Evolutionary conservation across 139 green algal species (phyloP).

Genomic region (Pedinophyceae sp.): DNA sequence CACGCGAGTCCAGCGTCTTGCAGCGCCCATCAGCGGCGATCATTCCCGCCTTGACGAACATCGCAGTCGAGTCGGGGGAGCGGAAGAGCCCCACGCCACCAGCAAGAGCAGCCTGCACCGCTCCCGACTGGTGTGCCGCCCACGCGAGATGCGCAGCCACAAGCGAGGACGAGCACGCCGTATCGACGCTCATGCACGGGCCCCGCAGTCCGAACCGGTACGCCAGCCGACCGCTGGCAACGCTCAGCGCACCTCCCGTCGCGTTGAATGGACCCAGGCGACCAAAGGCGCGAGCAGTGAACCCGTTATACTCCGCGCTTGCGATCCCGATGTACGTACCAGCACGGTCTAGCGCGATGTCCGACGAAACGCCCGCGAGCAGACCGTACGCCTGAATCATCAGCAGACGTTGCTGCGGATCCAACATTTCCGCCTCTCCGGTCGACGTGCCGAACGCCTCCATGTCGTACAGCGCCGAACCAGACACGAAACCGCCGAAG

Average conservation of each 20-base stretch:
- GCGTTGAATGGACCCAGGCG: constrained; percentile 1
- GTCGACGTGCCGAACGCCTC: constrained; percentile 1
- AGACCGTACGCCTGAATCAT: too few species aligned
- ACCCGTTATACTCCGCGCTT: constrained; percentile 9
- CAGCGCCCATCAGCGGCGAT: constrained; percentile 54
- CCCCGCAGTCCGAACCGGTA: constrained; percentile 12
- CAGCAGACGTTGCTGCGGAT: constrained; percentile 9
- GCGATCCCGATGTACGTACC: constrained; percentile 11
- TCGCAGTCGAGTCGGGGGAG: not conserved
- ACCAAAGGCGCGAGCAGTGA: not conserved
- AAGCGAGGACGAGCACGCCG: constrained; percentile 36
- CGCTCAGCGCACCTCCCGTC: constrained; percentile 3
- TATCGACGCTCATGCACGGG: constrained; percentile 32
- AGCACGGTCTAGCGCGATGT: not conserved
- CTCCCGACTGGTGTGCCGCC: not conserved
- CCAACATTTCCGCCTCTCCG: constrained; percentile 4
- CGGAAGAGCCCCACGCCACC: constrained; percentile 1
- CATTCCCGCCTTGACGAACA: constrained; percentile 31
- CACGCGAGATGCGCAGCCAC: constrained; percentile 22
- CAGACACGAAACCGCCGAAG: not conserved
- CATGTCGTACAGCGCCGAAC: not conserved
- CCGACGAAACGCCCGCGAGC: not conserved
- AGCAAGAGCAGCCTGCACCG: not conserved
- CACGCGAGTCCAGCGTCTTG: constrained; percentile 64
- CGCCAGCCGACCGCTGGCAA: constrained; percentile 5